Conservation (phyloP, 441 rosid genomes). For the Croton setiger region DNA sequence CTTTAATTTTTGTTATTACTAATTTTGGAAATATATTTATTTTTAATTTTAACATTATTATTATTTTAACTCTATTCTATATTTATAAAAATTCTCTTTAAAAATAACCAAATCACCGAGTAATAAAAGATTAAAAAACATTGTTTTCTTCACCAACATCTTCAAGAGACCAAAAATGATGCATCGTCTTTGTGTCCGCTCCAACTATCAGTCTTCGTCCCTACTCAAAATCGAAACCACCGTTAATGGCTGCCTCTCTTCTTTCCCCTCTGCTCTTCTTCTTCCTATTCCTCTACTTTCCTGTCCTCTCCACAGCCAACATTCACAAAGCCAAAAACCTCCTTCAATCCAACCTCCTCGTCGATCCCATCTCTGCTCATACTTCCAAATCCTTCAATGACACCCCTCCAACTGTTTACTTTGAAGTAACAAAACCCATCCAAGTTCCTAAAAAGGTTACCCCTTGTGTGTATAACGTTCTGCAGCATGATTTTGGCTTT, state of each 20-base stretch:
- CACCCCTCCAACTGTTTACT: slow-evolving; percentile 52
- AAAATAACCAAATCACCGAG: too few relatives aligned
- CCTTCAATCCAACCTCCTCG: slow-evolving; percentile 21
- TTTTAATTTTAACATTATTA: too few relatives aligned
- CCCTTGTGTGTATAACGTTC: slow-evolving; percentile 52
- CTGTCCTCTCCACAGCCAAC: slow-evolving; percentile 27
- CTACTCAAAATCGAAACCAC: not conserved
- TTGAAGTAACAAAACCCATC: slow-evolving; percentile 76
- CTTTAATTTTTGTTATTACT: too few relatives aligned
- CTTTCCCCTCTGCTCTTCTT: slow-evolving; percentile 11
- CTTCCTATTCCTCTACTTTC: slow-evolving; percentile 24
- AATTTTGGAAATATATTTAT: too few relatives aligned
- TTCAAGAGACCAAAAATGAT: not conserved
- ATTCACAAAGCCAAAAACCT: slow-evolving; percentile 29
- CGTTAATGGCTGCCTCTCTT: slow-evolving; percentile 30
- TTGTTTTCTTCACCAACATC: not conserved
- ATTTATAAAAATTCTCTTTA: too few relatives aligned
- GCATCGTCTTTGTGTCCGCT: not conserved
- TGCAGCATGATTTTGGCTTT: slow-evolving; percentile 67
- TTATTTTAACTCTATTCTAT: too few relatives aligned
- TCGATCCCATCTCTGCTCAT: slow-evolving; percentile 12
- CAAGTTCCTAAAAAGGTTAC: slow-evolving; percentile 33
- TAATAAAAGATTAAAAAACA: too few relatives aligned
- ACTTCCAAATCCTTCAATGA: slow-evolving; percentile 6
- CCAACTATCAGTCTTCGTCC: not conserved